Base-by-base conservation (phyloP, 177 flowering plant genomes). In the Vitis hybrid region DNA sequence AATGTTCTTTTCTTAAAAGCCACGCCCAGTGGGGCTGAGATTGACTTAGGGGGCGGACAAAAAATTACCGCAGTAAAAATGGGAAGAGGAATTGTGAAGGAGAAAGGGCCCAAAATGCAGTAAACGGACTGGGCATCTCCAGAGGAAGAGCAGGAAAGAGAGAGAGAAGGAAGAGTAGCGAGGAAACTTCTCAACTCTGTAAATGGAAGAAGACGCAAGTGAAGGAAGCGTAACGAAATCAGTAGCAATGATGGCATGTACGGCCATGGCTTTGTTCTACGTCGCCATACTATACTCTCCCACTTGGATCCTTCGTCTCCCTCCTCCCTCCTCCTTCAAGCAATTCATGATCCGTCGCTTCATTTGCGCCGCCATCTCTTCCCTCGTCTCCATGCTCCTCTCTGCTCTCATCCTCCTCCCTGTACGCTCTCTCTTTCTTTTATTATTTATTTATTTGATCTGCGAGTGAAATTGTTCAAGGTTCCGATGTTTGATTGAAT, bases 251-350 rank as follows among this genome's bases (percentile, higher is more conserved):
- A 14, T 71, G 12, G 87, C 91, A 3, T 95, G 95, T 77, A 58
- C 77, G 14, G 76, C 87, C 41, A 83, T 95, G 93, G 80, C 97
- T 0, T 13, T 88, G 27, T 79, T 91, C 62, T 96, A 92, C 78
- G 98, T 96, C 17, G 91, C 86, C 10, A 77, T 91, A 52, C 94
- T 96, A 51, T 86, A 96, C 72, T 79, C 86, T 9, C 99, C 99
- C 14, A 88, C 94, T 27, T 24, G 84, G 66, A 46, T 96, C 67
- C 88, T 96, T 41, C 95, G 97, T 20, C 84, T 92, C 35, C 92
- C 91, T 2, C 92, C 86, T 48, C 89, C 99, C 3, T 21, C 77
- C 9, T 88, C 95, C 41, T 72, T 78, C 70, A 78, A 84, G 24
- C 24, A 69, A 32, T 91, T 81, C 90, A 58, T 91, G 86, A 83